These are phyloP conservation scores for Colletotrichum sp. DNA, from an alignment of 2,329 filamentous ascomycete genomes.

Conservation along the genomic window DNA sequence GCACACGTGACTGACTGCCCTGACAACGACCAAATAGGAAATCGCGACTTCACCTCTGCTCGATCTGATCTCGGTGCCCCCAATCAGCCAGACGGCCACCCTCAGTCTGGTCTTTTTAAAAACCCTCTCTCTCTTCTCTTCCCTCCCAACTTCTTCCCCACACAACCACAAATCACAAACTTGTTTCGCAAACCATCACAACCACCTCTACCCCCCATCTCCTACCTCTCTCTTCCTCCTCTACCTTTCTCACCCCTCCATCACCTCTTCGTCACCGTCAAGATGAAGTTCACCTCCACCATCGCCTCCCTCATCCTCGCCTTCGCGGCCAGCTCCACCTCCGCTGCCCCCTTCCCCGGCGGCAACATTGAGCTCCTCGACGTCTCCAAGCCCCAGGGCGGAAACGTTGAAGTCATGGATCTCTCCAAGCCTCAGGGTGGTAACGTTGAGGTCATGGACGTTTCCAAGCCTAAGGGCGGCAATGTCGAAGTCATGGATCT, in stretches of 20 bases:
- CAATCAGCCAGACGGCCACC: not conserved
- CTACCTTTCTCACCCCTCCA: not conserved
- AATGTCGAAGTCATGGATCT: not conserved
- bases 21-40: not conserved
- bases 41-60: not conserved
- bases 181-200: not conserved
- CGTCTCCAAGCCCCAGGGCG: not conserved
- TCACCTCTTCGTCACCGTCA: not conserved
- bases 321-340: not conserved
- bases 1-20: not conserved
- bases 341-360: not conserved
- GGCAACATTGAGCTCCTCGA: not conserved
- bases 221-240: not conserved
- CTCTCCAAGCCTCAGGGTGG: not conserved
- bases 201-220: too few relatives aligned
- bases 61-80: not conserved
- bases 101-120: not conserved
- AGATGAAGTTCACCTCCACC: slow-evolving; percentile 5
- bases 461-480: not conserved
- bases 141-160: not conserved
- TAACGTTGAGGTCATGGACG: not conserved
- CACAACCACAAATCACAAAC: not conserved
- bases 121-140: not conserved
- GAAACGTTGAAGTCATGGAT: not conserved
- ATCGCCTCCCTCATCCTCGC: not conserved